Conservation (phyloP, 441 rosid species). For the Erodium trifolium region DNA sequence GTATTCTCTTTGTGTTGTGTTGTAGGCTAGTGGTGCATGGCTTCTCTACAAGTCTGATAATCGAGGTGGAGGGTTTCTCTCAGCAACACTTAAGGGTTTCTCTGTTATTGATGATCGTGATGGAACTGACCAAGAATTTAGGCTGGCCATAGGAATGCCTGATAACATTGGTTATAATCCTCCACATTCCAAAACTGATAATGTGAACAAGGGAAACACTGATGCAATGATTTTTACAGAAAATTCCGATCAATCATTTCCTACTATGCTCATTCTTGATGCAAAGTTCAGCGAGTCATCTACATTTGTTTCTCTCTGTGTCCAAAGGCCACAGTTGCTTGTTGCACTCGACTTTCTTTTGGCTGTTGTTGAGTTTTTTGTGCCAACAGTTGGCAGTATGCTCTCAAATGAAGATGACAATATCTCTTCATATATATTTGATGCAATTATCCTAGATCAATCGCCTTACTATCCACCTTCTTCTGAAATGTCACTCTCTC, state of each 20-base stretch:
- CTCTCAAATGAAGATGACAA: conserved; percentile 66
- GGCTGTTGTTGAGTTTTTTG: conserved; percentile 88
- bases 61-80: conserved; percentile 62
- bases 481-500: conserved; percentile 64
- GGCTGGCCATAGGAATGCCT: conserved; percentile 78
- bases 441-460: conserved; percentile 59
- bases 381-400: conserved; percentile 64
- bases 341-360: conserved; percentile 96
- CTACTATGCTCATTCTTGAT: conserved; percentile 92
- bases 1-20: conserved; percentile 15
- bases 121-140: conserved; percentile 76
- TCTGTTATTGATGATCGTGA: conserved; percentile 86
- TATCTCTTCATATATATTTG: conserved; percentile 38
- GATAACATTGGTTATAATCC: conserved; percentile 38
- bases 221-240: conserved; percentile 28
- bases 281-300: conserved; percentile 64
- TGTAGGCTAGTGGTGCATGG: conserved; percentile 79
- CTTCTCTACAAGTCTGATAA: conserved; percentile 75
- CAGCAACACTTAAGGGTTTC: conserved; percentile 81
- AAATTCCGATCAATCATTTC: conserved; percentile 39
- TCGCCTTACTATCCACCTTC: conserved; percentile 53
- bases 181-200: conserved; percentile 23
- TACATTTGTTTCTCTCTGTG: conserved; percentile 49
- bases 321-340: conserved; percentile 93
- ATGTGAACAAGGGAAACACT: conserved; percentile 26